phyloP scores from a whole-genome alignment of 2,329 filamentous ascomycete genomes.

The Pezizomycotina sp. region DNA sequence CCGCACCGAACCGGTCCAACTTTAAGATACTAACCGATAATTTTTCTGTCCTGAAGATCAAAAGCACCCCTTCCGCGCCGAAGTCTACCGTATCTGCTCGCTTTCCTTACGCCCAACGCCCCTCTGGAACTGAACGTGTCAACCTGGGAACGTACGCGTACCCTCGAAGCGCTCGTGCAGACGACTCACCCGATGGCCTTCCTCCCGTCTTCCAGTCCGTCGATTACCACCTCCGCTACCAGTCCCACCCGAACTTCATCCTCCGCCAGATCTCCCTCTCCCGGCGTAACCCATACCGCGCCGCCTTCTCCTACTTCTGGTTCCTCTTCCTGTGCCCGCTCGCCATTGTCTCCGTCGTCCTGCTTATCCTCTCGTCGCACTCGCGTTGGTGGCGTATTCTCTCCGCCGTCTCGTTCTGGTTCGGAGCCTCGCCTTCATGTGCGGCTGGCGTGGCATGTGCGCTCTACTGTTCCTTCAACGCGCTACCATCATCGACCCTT shows the following conservation, averaged over 20 bases:
- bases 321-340: constrained; percentile 48
- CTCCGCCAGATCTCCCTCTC: too few relatives aligned
- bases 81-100: constrained; percentile 55
- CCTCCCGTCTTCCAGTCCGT: constrained; percentile 40
- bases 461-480: constrained; percentile 38
- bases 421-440: constrained; percentile 54
- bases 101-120: constrained; percentile 55
- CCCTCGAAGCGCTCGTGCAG: constrained; percentile 51
- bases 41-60: too few relatives aligned
- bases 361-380: constrained; percentile 43
- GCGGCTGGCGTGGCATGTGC: constrained; percentile 69
- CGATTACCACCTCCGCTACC: constrained; percentile 55
- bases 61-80: constrained; percentile 64
- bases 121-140: constrained; percentile 61
- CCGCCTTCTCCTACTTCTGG: too few relatives aligned
- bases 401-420: constrained; percentile 54
- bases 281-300: too few relatives aligned
- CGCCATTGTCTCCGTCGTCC: constrained; percentile 40
- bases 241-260: constrained; percentile 71
- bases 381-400: constrained; percentile 49
- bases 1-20: too few relatives aligned
- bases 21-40: too few relatives aligned
- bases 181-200: constrained; percentile 67
- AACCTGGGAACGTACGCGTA: constrained; percentile 42
- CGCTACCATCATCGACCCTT: constrained; percentile 16